phyloP scores from a whole-genome alignment of 257 asterid genomes.

The Capsicum pubescens region DNA sequence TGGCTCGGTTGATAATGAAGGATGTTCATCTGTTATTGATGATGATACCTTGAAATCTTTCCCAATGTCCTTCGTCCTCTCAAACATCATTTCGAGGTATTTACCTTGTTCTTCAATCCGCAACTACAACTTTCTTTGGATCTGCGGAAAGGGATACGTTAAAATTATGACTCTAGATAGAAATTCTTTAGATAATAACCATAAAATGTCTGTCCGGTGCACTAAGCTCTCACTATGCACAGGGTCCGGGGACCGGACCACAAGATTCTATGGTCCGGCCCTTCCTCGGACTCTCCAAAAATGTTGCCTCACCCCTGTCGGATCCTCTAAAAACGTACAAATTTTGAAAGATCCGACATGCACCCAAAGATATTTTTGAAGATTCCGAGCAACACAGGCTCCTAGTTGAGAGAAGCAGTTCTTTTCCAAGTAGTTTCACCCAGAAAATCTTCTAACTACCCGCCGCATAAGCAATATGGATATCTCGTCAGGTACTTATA shows the following conservation, averaged over 20 bases:
- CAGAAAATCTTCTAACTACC: not conserved
- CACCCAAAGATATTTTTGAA: not conserved
- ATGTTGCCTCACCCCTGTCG: not conserved
- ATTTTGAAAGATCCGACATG: not conserved
- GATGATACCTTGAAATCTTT: conserved; percentile 50
- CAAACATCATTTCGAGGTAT: conserved; percentile 75
- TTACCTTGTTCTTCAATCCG: conserved; percentile 88
- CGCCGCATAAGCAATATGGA: not conserved
- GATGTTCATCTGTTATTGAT: conserved; percentile 43
- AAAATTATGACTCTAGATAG: not conserved
- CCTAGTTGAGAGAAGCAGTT: not conserved
- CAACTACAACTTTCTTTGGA: conserved; percentile 80
- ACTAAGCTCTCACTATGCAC: too few species aligned
- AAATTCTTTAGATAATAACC: too few species aligned
- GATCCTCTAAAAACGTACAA: not conserved
- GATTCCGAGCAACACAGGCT: not conserved
- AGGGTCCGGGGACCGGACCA: too few species aligned
- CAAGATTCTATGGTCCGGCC: too few species aligned
- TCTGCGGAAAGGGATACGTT: conserved; percentile 46
- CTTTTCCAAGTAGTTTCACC: not conserved
- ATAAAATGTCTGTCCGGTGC: too few species aligned
- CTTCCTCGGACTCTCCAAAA: not conserved
- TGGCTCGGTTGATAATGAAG: conserved; percentile 30
- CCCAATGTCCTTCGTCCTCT: conserved; percentile 71
- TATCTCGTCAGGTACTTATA: not conserved